Conservation (phyloP, 257 asterid genomes). For the Galeopsis tetrahit region DNA sequence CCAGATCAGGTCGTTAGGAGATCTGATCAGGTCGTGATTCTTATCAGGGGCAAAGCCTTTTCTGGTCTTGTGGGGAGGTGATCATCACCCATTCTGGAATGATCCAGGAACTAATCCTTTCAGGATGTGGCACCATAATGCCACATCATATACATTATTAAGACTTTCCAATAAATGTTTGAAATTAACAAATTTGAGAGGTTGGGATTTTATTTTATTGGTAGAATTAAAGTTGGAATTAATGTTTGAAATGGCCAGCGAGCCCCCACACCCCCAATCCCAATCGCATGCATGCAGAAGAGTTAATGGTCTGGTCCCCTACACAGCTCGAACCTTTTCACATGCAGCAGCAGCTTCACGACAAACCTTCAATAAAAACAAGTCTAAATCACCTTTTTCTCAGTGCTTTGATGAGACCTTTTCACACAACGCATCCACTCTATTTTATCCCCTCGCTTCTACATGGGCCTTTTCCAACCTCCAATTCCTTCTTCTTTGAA, state of each 20-base stretch:
- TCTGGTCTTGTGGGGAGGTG: too few relatives aligned
- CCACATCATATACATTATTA: too few relatives aligned
- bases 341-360: conserved; percentile 35
- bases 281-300: not conserved
- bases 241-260: not conserved
- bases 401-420: not conserved
- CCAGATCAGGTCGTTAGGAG: too few relatives aligned
- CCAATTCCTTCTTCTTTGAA: too few relatives aligned
- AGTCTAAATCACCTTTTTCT: conserved; percentile 15
- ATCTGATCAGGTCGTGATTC: too few relatives aligned
- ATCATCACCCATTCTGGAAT: too few relatives aligned
- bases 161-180: too few relatives aligned
- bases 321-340: conserved; percentile 31
- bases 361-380: conserved; percentile 25
- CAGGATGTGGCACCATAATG: too few relatives aligned
- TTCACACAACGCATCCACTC: not conserved
- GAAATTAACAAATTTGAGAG: too few relatives aligned
- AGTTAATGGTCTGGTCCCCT: conserved; percentile 28
- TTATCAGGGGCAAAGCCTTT: too few relatives aligned
- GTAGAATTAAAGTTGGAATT: not conserved
- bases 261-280: not conserved
- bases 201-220: not conserved
- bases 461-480: too few relatives aligned
- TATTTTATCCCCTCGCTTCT: not conserved
- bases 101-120: too few relatives aligned